Percentiles rank a stretch among this genome's conserved stretches.
phyloP scores from a whole-genome alignment of 1,284 basidiomycete species.

The Pseudozyma pruni region DNA sequence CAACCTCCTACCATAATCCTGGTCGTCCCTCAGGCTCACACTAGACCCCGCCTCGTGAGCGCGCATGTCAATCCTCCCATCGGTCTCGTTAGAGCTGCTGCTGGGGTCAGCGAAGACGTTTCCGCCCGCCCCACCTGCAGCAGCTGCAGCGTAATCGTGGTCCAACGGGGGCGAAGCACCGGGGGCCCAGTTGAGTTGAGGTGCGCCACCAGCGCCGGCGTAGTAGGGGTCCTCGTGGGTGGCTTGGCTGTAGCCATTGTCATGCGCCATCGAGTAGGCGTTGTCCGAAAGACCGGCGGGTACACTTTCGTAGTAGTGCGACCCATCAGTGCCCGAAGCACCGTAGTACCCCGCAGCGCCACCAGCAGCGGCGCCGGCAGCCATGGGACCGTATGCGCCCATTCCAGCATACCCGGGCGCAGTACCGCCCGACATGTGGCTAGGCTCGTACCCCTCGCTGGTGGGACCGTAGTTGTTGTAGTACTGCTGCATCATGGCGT shows the following conservation, averaged over 20 bases:
- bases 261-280: slow-evolving; percentile 43
- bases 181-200: slow-evolving; percentile 47
- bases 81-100: slow-evolving; percentile 49
- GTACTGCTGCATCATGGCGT: slow-evolving; percentile 53
- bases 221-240: slow-evolving; percentile 40
- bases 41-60: slow-evolving; percentile 40
- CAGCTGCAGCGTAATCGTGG: slow-evolving; percentile 15
- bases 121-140: slow-evolving; percentile 7
- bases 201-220: slow-evolving; percentile 29
- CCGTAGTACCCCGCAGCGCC: slow-evolving; percentile 50
- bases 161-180: slow-evolving; percentile 45
- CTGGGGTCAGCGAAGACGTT: slow-evolving; percentile 57
- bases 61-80: slow-evolving; percentile 49
- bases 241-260: slow-evolving; percentile 33
- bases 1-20: slow-evolving; percentile 55
- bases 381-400: slow-evolving; percentile 61
- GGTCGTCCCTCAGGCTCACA: slow-evolving; percentile 50
- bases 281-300: slow-evolving; percentile 20
- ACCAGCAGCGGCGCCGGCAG: slow-evolving; percentile 51
- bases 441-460: slow-evolving; percentile 55
- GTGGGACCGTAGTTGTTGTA: slow-evolving; percentile 47
- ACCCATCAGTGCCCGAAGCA: slow-evolving; percentile 27
- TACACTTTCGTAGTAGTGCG: slow-evolving; percentile 53
- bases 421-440: slow-evolving; percentile 56
- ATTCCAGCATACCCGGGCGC: slow-evolving; percentile 59